A percentile compares a stretch with the other conserved stretches of the same genome.
These are phyloP conservation scores for Penicillium brasilianum DNA, from an alignment of 2,329 filamentous ascomycete genomes.

Conservation along the genomic window DNA sequence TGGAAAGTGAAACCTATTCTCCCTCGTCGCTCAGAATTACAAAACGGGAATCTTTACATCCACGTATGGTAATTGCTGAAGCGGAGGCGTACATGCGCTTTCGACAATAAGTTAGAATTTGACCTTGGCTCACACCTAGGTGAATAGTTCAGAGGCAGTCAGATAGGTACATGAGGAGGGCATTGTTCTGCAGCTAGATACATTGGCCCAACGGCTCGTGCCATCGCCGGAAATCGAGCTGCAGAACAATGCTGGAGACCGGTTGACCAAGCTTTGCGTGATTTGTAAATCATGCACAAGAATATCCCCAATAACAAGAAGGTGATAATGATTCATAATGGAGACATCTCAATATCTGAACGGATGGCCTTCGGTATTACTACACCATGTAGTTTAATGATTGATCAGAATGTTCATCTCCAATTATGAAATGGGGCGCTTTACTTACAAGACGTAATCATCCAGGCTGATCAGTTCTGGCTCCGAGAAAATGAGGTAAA, in stretches of 20 bases:
- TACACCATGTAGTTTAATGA: background rate
- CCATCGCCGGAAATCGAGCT: background rate
- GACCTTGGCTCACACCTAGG: background rate
- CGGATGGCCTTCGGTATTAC: conserved; percentile 1
- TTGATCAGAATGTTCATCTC: background rate
- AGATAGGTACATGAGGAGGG: background rate
- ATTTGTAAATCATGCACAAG: background rate
- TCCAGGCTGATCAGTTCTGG: conserved; percentile 39
- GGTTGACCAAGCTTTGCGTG: background rate
- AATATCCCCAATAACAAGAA: background rate
- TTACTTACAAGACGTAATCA: conserved; percentile 34
- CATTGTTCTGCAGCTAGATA: background rate
- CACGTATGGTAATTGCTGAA: background rate
- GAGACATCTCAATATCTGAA: background rate
- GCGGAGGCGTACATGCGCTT: background rate
- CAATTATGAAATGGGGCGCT: background rate
- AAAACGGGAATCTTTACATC: background rate
- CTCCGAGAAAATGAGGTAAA: conserved; percentile 43
- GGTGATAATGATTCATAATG: background rate
- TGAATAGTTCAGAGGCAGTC: background rate
- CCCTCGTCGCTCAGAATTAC: background rate
- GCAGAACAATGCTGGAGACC: background rate
- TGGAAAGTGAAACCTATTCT: too few relatives aligned
- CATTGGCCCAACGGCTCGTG: background rate
- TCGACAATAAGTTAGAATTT: background rate